These are phyloP conservation scores for Penicillium oxalicum DNA, from an alignment of 2,329 filamentous ascomycete species.

Conservation along the genomic window DNA sequence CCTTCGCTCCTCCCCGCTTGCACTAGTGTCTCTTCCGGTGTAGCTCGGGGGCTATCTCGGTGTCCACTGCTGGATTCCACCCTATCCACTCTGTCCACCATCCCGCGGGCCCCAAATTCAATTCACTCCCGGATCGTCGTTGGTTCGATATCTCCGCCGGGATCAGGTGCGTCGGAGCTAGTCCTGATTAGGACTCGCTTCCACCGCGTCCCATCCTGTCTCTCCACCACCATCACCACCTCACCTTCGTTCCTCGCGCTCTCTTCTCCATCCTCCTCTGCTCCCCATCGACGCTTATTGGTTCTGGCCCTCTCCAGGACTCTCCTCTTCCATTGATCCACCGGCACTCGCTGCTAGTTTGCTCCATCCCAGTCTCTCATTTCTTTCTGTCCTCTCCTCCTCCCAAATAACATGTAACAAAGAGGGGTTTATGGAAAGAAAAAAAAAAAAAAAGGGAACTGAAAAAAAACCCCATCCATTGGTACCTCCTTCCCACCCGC, in stretches of 20 bases:
- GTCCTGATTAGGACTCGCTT: constrained; percentile 10
- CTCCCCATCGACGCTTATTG: neutral
- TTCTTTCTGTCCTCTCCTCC: neutral
- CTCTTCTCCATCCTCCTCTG: neutral
- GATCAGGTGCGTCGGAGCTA: constrained; percentile 2
- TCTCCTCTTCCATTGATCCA: neutral
- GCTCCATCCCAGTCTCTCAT: neutral
- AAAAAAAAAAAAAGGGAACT: too few species aligned
- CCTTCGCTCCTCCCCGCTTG: constrained; percentile 29
- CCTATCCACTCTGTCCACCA: neutral
- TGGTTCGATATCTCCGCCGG: neutral
- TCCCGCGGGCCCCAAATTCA: constrained; percentile 3
- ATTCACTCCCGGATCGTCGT: neutral
- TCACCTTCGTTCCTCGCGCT: constrained; percentile 29
- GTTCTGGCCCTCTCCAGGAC: constrained; percentile 12
- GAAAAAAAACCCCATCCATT: too few species aligned
- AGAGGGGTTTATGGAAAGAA: too few species aligned
- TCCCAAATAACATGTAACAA: too few species aligned
- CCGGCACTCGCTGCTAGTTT: neutral
- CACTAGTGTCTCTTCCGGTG: constrained; percentile 30
- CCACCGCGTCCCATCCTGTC: neutral
- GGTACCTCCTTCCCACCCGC: constrained; percentile 2
- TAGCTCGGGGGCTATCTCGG: constrained; percentile 21
- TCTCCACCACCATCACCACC: neutral
- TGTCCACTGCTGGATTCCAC: constrained; percentile 1